A percentile compares a stretch with the other conserved stretches of the same genome.
Conservation (phyloP, 2,329 filamentous ascomycete species). For the Stachybotrys elegans region DNA sequence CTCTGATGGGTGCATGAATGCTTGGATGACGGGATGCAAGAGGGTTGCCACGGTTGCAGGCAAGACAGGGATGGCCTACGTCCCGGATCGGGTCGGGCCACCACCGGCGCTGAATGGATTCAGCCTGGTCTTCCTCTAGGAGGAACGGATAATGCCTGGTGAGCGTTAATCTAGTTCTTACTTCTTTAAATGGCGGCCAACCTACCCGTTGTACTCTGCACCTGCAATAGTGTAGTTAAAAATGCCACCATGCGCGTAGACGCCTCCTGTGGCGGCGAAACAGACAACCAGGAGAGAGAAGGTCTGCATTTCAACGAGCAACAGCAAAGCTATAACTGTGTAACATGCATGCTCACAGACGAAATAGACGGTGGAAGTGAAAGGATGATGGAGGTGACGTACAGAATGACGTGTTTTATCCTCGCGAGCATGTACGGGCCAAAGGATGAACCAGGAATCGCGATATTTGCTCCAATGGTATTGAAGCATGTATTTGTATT, state of each 20-base stretch:
- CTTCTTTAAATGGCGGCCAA: neutral
- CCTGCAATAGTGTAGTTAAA: constrained; percentile 5
- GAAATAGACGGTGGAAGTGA: too few relatives aligned
- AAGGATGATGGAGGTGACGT: too few relatives aligned
- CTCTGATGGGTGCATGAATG: constrained; percentile 26
- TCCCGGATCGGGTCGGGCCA: constrained; percentile 10
- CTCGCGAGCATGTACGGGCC: too few relatives aligned
- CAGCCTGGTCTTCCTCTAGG: constrained; percentile 9
- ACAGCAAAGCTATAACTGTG: too few relatives aligned
- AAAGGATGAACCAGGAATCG: too few relatives aligned
- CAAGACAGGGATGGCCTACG: constrained; percentile 7
- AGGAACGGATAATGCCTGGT: constrained; percentile 7
- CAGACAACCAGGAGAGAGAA: too few relatives aligned
- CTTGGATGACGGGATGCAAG: constrained; percentile 6
- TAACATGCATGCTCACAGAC: too few relatives aligned
- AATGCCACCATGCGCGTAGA: constrained; percentile 2
- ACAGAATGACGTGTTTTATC: too few relatives aligned
- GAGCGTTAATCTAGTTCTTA: neutral
- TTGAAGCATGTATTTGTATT: too few relatives aligned
- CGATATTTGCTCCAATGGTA: too few relatives aligned
- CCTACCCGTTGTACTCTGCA: constrained; percentile 2
- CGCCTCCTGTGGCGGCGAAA: neutral
- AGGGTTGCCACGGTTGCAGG: constrained; percentile 10
- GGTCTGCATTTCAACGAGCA: too few relatives aligned
- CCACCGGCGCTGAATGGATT: constrained; percentile 10